A percentile compares a stretch with the other conserved stretches of the same genome.
phyloP scores from a whole-genome alignment of 768 basidiomycete genomes.

The Serendipita sp. region DNA sequence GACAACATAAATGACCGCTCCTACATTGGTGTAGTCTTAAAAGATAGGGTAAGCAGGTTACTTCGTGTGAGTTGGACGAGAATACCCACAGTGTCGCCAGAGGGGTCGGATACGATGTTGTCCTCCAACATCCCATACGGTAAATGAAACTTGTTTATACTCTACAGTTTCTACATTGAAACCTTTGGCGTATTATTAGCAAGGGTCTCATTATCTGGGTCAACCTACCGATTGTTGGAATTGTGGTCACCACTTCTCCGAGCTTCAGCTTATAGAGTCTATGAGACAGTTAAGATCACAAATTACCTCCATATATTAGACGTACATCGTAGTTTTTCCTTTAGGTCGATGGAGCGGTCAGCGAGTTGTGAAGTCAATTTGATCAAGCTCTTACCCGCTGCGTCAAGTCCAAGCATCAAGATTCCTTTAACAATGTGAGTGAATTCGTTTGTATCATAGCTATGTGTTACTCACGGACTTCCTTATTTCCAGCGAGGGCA shows the following conservation, averaged over 20 bases:
- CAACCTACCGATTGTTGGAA: conserved; percentile 23
- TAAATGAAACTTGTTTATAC: conserved; percentile 37
- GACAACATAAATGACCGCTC: conserved; percentile 51
- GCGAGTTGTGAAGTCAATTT: background rate
- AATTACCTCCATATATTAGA: background rate
- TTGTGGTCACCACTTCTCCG: conserved; percentile 24
- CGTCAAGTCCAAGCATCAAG: conserved; percentile 22
- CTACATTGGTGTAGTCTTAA: conserved; percentile 33
- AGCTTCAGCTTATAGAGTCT: conserved; percentile 23
- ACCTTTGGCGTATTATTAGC: conserved; percentile 16
- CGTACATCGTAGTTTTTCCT: background rate
- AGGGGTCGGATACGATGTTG: conserved; percentile 33
- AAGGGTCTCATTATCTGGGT: background rate
- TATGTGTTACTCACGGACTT: background rate
- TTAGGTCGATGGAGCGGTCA: background rate
- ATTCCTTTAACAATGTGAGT: conserved; percentile 5
- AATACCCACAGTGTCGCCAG: conserved; percentile 29
- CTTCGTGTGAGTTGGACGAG: background rate
- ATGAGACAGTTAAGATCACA: conserved; percentile 22
- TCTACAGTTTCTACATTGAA: conserved; percentile 49
- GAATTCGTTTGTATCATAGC: background rate
- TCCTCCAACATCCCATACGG: conserved; percentile 51
- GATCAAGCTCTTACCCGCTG: conserved; percentile 22
- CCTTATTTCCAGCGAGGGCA: background rate
- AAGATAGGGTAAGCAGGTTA: background rate